A percentile compares a stretch with the other conserved stretches of the same genome.
Conservation (phyloP, 805 yeast species). For the Suhomyces prunicola region DNA sequence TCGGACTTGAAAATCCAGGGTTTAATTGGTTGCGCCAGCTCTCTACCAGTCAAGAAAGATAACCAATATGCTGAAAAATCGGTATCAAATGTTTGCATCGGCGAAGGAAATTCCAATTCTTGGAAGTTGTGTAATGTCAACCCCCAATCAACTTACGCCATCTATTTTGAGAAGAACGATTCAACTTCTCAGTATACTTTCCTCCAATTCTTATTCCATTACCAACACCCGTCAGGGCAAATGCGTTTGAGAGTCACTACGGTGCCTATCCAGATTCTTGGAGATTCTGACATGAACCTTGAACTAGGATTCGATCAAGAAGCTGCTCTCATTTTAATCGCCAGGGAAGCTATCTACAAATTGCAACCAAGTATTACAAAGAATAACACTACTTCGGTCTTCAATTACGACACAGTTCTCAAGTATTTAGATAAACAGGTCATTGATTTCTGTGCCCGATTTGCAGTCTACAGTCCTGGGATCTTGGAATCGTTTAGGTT, state of each 20-base stretch:
- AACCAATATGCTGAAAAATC: conserved; percentile 16
- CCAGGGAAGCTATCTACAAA: conserved; percentile 50
- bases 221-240: conserved; percentile 60
- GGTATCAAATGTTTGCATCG: conserved; percentile 38
- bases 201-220: conserved; percentile 56
- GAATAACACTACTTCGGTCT: conserved; percentile 14
- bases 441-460: conserved; percentile 45
- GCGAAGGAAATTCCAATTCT: conserved; percentile 51
- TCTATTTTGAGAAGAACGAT: conserved; percentile 52
- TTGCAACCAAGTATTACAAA: conserved; percentile 21
- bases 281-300: conserved; percentile 39
- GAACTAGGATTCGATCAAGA: conserved; percentile 62
- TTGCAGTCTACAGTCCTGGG: conserved; percentile 48
- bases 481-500: conserved; percentile 48
- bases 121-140: conserved; percentile 59
- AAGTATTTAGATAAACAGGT: conserved; percentile 49
- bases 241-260: conserved; percentile 63
- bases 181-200: conserved; percentile 27
- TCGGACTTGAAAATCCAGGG: conserved; percentile 54
- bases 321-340: conserved; percentile 60
- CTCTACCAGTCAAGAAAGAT: conserved; percentile 34
- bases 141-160: conserved; percentile 57
- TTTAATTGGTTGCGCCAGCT: conserved; percentile 59
- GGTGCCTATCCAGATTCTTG: conserved; percentile 41
- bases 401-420: conserved; percentile 32